Conservation (phyloP, 1,139 yeast species). For the Protomyces macrosporus region DNA sequence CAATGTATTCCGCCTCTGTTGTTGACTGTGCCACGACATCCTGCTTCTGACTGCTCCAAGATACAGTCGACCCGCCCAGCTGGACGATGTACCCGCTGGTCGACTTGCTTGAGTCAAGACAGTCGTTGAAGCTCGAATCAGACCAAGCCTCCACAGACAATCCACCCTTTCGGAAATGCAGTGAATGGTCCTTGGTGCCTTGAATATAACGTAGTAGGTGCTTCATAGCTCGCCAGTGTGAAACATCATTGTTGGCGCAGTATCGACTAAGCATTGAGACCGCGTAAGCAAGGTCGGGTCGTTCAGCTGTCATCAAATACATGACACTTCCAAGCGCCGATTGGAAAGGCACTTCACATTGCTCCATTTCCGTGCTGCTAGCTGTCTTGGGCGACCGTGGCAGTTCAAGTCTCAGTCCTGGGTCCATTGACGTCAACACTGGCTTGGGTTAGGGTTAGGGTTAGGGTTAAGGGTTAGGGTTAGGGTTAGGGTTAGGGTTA, state of each 20-base stretch:
- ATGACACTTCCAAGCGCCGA: background rate
- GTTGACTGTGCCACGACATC: conserved; percentile 28
- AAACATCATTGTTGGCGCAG: conserved; percentile 10
- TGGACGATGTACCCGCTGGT: conserved; percentile 31
- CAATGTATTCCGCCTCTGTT: conserved; percentile 1
- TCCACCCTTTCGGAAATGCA: background rate
- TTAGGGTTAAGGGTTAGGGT: background rate
- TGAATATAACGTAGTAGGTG: conserved; percentile 24
- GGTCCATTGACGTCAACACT: background rate
- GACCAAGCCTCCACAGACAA: conserved; percentile 3
- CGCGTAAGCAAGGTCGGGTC: conserved; percentile 31
- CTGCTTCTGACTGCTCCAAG: conserved; percentile 33
- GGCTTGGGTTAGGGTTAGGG: background rate
- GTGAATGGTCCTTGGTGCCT: background rate
- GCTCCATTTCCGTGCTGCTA: background rate
- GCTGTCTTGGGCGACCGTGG: too few species aligned
- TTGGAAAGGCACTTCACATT: background rate
- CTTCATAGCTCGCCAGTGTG: conserved; percentile 26
- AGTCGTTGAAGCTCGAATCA: conserved; percentile 30
- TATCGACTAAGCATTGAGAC: conserved; percentile 27
- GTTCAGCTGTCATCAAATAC: conserved; percentile 1
- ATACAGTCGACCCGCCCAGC: conserved; percentile 30
- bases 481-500: background rate
- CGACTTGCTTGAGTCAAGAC: conserved; percentile 20
- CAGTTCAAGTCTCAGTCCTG: background rate